Evolutionary conservation across 2,329 filamentous ascomycete species (phyloP), one percentile per base, ranked within the genome.

Genomic region (Zalaria obscura): DNA sequence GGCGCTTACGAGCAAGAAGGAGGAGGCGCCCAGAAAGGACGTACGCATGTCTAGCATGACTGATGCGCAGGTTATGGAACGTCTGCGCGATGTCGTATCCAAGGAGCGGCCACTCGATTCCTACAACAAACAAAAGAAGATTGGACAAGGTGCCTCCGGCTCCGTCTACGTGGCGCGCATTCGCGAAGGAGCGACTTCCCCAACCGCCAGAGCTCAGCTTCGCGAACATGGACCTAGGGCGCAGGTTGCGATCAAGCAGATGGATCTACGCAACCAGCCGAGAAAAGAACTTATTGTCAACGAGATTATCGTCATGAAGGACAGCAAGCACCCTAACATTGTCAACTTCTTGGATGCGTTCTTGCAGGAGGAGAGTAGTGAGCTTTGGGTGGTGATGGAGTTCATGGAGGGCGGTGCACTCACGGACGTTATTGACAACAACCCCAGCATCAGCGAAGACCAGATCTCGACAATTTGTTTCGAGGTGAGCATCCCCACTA

Each of bases 331-430:
- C 62, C 80, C 83, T 46, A 98, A 98, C 64, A 98, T 98, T 68
- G 91, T 98, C 64, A 98, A 98, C 66, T 98, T 94, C 67, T 69
- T 98, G 29, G 91, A 98, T 53, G 88, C 89, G 3, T 98, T 96
- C 70, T 67, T 98, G 57, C 84, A 91, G 55, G 93, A 95, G 61
- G 89, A 91, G 62, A 87, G 84, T 55, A 76, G 83, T 41, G 91
- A 98, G 61, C 74, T 98, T n/a, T 98, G 91, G 91, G 87, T 98
- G 7, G 89, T 98, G 40, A 94, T 98, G 91, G 91, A 98, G 67
- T 98, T 88, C 56, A 98, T 98, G 91, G 91, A 98, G 66, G 91
- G 91, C 54, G 91, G 91, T 66, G 85, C 91, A 47, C 68, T 98
- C 61, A 98, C 91, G 1, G 91, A 98, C 69, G 87, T 98, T 46